These are phyloP conservation scores for Aspergillus eucalypticola DNA, from an alignment of 2,329 filamentous ascomycete species.

Conservation along the genomic window DNA sequence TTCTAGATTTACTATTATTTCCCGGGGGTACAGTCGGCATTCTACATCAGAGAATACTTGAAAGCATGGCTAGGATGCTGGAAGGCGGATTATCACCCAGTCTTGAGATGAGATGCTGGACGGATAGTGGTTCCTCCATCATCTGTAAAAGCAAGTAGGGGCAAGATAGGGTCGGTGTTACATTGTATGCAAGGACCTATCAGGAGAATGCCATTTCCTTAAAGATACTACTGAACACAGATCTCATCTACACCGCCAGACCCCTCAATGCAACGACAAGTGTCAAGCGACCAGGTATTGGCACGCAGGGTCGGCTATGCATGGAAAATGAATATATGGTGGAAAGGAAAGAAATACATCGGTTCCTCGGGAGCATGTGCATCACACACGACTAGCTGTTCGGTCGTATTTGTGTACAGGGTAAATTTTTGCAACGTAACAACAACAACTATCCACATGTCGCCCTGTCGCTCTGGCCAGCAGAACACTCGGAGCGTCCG, in stretches of 20 bases:
- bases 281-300: background rate
- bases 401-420: background rate
- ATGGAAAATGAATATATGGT: background rate
- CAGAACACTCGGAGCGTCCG: conserved; percentile 14
- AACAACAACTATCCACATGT: background rate
- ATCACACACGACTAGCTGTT: background rate
- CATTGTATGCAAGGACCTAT: background rate
- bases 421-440: background rate
- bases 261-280: background rate
- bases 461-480: conserved; percentile 18
- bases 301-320: background rate
- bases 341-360: background rate
- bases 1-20: no score
- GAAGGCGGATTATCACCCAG: no score
- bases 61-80: no score
- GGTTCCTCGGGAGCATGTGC: background rate
- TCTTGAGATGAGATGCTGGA: no score
- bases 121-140: no score
- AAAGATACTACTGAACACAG: background rate
- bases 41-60: no score
- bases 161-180: background rate
- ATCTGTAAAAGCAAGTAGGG: no score
- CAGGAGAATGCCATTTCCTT: background rate
- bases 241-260: background rate
- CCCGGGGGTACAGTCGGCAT: no score